Percentiles rank a stretch among this genome's conserved stretches.
Conservation (phyloP, 495 filamentous ascomycete genomes). For the Daldinia vernicosa region DNA sequence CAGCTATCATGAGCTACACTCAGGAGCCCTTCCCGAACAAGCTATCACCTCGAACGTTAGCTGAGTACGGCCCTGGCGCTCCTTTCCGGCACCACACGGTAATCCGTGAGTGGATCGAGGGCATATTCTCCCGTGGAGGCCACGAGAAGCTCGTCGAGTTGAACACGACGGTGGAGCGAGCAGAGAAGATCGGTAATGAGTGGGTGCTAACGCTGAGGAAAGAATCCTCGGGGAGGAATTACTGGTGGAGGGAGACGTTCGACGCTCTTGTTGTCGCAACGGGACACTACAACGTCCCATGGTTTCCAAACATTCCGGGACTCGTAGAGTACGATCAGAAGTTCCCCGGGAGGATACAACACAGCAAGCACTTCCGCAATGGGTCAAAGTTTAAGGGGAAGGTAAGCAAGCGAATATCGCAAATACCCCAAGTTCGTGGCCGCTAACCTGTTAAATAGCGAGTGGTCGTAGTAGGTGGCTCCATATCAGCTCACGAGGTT, state of each 20-base stretch:
- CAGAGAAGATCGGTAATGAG: constrained; percentile 48
- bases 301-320: constrained; percentile 44
- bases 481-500: constrained; percentile 48
- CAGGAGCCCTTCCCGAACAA: constrained; percentile 51
- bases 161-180: constrained; percentile 54
- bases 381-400: constrained; percentile 55
- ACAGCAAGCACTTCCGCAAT: constrained; percentile 49
- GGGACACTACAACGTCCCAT: constrained; percentile 51
- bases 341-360: constrained; percentile 47
- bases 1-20: constrained; percentile 52
- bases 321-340: constrained; percentile 45
- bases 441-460: constrained; percentile 29
- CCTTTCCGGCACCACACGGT: constrained; percentile 52
- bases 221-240: constrained; percentile 46
- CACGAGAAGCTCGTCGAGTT: constrained; percentile 50
- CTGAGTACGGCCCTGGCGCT: constrained; percentile 47
- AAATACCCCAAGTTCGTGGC: background rate
- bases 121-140: constrained; percentile 48
- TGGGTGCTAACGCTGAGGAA: constrained; percentile 53
- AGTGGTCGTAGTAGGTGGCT: constrained; percentile 48
- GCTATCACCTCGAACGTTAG: constrained; percentile 41
- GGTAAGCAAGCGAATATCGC: constrained; percentile 28
- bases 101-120: constrained; percentile 53
- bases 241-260: constrained; percentile 55
- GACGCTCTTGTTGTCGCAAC: constrained; percentile 47